Base-by-base conservation (phyloP, 441 rosid genomes). In the Cnidoscolus chayamansa region DNA sequence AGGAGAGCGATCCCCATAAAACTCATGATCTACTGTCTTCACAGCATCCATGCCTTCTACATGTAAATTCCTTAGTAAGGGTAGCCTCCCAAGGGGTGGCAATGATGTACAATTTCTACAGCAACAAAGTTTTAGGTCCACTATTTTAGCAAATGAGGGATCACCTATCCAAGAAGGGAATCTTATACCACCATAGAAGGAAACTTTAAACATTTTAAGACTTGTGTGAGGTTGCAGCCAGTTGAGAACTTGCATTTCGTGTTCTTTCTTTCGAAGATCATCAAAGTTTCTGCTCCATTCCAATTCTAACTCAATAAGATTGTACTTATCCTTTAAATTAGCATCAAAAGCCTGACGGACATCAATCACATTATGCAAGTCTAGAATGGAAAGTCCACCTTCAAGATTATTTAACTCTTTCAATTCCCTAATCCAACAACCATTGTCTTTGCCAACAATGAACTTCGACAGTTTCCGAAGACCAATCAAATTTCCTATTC, bases 21-120 rank as follows among this genome's bases (percentile, higher is more conserved):
- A 65, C 43, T 30, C 69, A 20, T 3, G 40, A 65, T 19, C 57
- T 3, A 65, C 45, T 16, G 19, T 49, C 19, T 13, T 0, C 11
- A 65, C 56, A 20, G 40, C 12, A 19, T 49, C 19, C 19, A 49
- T 12, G 25, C 69, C 69, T 8, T 65, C 35, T 10, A 65, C 7
- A 37, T 1, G 50, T 20, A 73, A 13, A 35, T 35, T 49, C 61
- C 68, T 67, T 37, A 80, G 78, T 1, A 56, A 56, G 1, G 76
- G 73, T 48, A 80, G 74, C 2, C n/a, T 20, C 37, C 78, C 78
- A 8, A 80, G 76, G 20, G 79, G 50, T 32, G 79, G 79, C 63
- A 79, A 68, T 47, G 66, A 51, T 6, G 17, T n/a, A 40, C 54
- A 61, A 16, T 74, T 74, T 30, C 55, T 35, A 62, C 77, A 74